These are phyloP conservation scores for Chloromonas sp. DNA, from an alignment of 163 green algal genomes.

Conservation along the genomic window DNA sequence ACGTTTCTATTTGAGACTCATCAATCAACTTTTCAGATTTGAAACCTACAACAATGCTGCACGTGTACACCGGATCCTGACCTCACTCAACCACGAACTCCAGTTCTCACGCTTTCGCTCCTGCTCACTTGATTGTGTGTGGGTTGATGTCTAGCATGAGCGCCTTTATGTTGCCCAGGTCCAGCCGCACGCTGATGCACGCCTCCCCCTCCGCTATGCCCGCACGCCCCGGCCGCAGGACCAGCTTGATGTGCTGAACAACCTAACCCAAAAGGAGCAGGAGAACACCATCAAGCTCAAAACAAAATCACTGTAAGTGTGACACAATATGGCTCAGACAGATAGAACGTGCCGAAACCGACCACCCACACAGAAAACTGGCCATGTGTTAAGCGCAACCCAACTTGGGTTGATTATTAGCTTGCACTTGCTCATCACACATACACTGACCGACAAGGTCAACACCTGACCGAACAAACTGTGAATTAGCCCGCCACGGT, in stretches of 20 bases:
- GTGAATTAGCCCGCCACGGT: no score
- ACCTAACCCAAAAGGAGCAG: slow-evolving; percentile 13
- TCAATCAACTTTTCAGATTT: no score
- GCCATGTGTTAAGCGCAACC: no score
- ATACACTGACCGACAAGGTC: no score
- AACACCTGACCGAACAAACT: no score
- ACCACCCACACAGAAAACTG: no score
- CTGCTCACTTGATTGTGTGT: slow-evolving; percentile 34
- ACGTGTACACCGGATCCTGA: no score
- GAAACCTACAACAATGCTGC: no score
- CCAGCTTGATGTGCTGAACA: slow-evolving; percentile 39
- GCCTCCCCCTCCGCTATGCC: slow-evolving; percentile 23
- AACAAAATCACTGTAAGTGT: neutral
- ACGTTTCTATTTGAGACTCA: no score
- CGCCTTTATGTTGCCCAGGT: slow-evolving; percentile 44
- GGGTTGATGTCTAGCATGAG: slow-evolving; percentile 80
- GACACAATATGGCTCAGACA: neutral
- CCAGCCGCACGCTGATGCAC: slow-evolving; percentile 37
- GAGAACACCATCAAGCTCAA: neutral
- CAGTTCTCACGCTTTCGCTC: neutral
- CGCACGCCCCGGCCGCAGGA: slow-evolving; percentile 20
- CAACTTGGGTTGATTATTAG: no score
- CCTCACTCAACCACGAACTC: no score
- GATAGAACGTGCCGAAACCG: neutral
- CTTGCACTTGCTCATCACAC: no score